A percentile compares a stretch with the other conserved stretches of the same genome.
These are phyloP conservation scores for Excoecaria cochinchinensis DNA, from an alignment of 345 rosid genomes.

Conservation along the genomic window DNA sequence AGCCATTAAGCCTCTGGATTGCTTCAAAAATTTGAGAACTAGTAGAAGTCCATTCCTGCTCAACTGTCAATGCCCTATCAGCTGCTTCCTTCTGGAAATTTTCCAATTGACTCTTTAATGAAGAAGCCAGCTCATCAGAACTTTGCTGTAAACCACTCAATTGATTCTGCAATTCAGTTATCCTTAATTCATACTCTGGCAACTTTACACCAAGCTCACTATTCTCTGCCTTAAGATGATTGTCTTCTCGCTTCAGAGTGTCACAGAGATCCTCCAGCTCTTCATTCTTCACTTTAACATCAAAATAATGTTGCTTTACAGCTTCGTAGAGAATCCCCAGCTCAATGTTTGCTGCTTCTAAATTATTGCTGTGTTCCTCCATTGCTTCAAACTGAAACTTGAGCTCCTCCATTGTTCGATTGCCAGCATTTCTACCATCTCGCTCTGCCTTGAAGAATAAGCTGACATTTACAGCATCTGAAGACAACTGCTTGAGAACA, in stretches of 20 bases:
- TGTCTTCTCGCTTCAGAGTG: conserved; percentile 41
- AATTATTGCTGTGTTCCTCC: conserved; percentile 42
- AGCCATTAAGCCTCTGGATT: conserved; percentile 56
- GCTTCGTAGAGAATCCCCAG: conserved; percentile 59
- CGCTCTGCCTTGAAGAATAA: conserved; percentile 38
- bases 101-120: conserved; percentile 48
- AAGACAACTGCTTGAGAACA: conserved; percentile 49
- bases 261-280: conserved; percentile 53
- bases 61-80: conserved; percentile 46
- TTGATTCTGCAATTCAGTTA: conserved; percentile 54
- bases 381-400: conserved; percentile 45
- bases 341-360: conserved; percentile 62
- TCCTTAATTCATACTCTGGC: conserved; percentile 37
- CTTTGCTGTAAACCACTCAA: conserved; percentile 48
- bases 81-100: conserved; percentile 49
- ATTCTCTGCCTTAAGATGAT: conserved; percentile 48
- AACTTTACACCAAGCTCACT: conserved; percentile 46
- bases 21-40: conserved; percentile 47
- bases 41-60: conserved; percentile 51
- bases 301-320: conserved; percentile 45
- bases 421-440: conserved; percentile 36
- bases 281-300: conserved; percentile 37
- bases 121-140: conserved; percentile 42
- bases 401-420: conserved; percentile 42
- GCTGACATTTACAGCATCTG: conserved; percentile 49